Base-by-base conservation (phyloP, 352 stramenopile species). In the Pythium apleroticum region DNA sequence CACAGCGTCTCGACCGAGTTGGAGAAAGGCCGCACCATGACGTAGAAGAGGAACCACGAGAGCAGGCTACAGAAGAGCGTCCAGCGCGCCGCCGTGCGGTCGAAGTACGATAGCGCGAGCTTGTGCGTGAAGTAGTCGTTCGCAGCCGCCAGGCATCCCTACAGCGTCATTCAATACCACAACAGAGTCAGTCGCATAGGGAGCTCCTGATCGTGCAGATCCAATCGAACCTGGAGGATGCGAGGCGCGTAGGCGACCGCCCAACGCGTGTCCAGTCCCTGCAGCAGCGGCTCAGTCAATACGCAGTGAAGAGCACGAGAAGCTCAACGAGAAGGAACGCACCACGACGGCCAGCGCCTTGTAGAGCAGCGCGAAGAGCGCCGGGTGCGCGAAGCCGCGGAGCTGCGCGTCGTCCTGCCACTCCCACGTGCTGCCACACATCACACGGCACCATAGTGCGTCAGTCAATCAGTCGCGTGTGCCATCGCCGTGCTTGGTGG, bases 41-140 rank as follows among this genome's bases (percentile, higher is more conserved):
- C 80, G 72, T 92, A 96, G 59, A 93, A 95, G 45, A 78, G 81
- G 52, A 96, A 96, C 86, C 86, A 96, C 37, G 83, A 95, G 28
- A 84, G 81, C 19, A 95, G 41, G 11, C 89, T 80, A 60, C 83
- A 93, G 28, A 95, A 63, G 15, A 96, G 60, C 25, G 85, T 69
- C 81, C 83, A 93, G 31, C 86, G 84, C 62, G 87, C 85, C 17
- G 76, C 58, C 39, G 74, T 80, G 25, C 63, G 75, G 57, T 90
- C 83, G 52, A 94, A 90, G 48, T 94, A 93, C 27, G 59, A 67
- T 25, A 68, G 53, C 19, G 81, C 76, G 60, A 92, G 64, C 45
- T 86, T 86, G 66, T 93, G 90, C 9, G 88, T 41, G 49, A 87
- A 91, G 57, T 77, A 87, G 61, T 96, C 88, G 53, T 88, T 93